Evolutionary conservation across 1,284 basidiomycete genomes (phyloP).

Genomic region (Boletus smithii): DNA sequence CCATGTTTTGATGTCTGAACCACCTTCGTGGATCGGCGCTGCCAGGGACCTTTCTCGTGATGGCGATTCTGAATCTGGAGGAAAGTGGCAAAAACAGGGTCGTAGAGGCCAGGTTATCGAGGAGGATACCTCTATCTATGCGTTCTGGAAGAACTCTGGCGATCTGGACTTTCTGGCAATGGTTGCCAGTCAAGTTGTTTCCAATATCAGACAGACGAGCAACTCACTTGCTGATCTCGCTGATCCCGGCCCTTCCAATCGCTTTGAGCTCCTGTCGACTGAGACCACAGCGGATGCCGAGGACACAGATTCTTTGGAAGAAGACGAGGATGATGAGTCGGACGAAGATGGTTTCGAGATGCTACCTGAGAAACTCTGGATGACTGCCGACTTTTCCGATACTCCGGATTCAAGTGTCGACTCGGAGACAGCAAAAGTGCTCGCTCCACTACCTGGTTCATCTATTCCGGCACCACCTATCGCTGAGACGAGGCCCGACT

Average conservation of each 20-base stretch:
- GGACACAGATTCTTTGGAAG: conserved; percentile 4
- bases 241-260: conserved; percentile 15
- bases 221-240: not conserved
- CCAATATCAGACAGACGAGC: not conserved
- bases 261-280: conserved; percentile 12
- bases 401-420: not conserved
- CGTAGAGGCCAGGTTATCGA: conserved; percentile 16
- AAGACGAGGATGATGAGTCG: conserved; percentile 6
- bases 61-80: conserved; percentile 18
- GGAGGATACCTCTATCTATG: conserved; percentile 40
- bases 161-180: conserved; percentile 43
- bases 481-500: not conserved
- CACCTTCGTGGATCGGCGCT: conserved; percentile 43
- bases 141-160: conserved; percentile 43
- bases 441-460: no score
- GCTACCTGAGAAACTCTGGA: conserved; percentile 32
- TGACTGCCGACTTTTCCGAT: conserved; percentile 9
- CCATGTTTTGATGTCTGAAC: conserved; percentile 35
- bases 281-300: conserved; percentile 11
- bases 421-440: conserved; percentile 4
- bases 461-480: not conserved
- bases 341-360: conserved; percentile 19
- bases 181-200: not conserved
- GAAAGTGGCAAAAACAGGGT: conserved; percentile 22
- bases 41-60: conserved; percentile 24